Conservation (phyloP, 306 rosid genomes). For the Dryas drummondii region DNA sequence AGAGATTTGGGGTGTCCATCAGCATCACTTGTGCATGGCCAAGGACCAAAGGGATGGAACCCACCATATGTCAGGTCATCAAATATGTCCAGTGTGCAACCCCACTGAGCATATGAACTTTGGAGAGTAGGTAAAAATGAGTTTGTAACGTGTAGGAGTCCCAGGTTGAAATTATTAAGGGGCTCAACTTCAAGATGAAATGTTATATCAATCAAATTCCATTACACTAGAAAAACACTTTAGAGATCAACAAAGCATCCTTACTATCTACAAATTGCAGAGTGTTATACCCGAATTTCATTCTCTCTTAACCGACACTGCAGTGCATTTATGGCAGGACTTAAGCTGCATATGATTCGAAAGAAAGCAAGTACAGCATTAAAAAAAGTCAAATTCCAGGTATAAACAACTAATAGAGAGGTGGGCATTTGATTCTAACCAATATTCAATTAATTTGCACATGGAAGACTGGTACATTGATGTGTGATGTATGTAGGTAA, state of each 20-base stretch:
- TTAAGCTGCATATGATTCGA: slow-evolving; percentile 63
- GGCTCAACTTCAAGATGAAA: slow-evolving; percentile 2
- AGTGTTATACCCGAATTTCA: slow-evolving; percentile 73
- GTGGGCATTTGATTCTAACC: slow-evolving; percentile 53
- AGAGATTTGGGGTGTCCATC: background rate
- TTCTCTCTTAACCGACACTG: slow-evolving; percentile 88
- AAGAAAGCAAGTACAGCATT: slow-evolving; percentile 16
- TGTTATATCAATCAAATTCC: slow-evolving; percentile 8
- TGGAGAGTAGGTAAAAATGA: background rate
- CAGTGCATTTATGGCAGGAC: slow-evolving; percentile 88
- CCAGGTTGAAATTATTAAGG: background rate
- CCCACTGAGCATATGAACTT: background rate
- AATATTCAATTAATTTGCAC: slow-evolving; percentile 96
- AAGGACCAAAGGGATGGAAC: slow-evolving; percentile 3
- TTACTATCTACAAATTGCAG: slow-evolving; percentile 24
- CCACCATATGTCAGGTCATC: background rate
- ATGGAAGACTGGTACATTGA: slow-evolving; percentile 97
- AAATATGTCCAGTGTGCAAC: background rate
- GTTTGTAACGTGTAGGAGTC: background rate
- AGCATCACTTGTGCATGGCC: background rate
- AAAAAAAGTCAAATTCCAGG: slow-evolving; percentile 6
- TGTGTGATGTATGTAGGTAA: slow-evolving; percentile 84
- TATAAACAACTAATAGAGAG: slow-evolving; percentile 15
- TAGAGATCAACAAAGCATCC: slow-evolving; percentile 8
- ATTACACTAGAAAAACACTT: slow-evolving; percentile 9